Base-by-base conservation (phyloP, 176 grass and related monocot genomes). In the Triticum dicoccoides region DNA sequence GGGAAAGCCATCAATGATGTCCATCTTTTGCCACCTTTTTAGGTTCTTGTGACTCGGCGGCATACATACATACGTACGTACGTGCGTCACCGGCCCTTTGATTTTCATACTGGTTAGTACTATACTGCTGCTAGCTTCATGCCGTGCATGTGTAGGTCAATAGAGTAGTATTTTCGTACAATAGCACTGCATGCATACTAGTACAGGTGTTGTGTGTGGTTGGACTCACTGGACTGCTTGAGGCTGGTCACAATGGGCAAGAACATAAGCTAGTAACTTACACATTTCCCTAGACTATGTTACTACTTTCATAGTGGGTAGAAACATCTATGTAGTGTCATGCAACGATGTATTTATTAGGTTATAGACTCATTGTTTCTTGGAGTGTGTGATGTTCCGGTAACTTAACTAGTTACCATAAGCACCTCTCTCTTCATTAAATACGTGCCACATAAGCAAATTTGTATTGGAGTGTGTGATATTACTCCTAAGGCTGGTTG, bases 1-100 rank as follows among this genome's bases (percentile, higher is more conserved):
- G 58, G 30, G 72, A 84, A 91, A 88, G 89, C 82, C 65, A 34
- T 25, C 63, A 63, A 91, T 91, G 30, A 88, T 87, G 77, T 11
- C 70, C 77, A 25, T 8, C 85, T 80, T 91, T 84, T 25, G 9
- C 63, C 17, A 81, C 38, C 69, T 58, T 91, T 84, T 84, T 90
- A 84, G 44, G 27, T 81, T 51, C 80, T 61, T 79, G 54, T 65
- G 79, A 71, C 64, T 71, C 45, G 30, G 70, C 44, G 70, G 11
- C 32, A 6, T 11, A 52, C 75, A 9, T 51, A 10, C 13, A 8
- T 27, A 51, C 47, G 1, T 15, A 51, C 6, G 15, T 17, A 52
- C 5, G 12, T 44, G 29, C 30, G 61, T 80, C 78, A 65, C 78
- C 56, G 56, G 56, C 56, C 13, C n/a, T 81, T 34, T 5, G 9